Conservation (phyloP, 768 basidiomycete genomes). For the Pluteus cervinus region DNA sequence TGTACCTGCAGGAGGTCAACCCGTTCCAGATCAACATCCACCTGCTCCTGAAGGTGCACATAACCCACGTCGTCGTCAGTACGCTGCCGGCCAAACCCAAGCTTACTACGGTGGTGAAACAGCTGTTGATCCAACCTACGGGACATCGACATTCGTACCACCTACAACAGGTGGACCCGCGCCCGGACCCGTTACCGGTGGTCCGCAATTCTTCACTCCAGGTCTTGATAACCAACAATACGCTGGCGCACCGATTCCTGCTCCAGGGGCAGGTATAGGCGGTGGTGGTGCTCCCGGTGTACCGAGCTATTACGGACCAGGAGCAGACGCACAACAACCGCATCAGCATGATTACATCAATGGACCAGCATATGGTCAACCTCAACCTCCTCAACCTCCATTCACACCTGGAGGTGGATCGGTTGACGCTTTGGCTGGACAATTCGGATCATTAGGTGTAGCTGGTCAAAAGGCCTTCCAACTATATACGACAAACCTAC, state of each 20-base stretch:
- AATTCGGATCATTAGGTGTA: constrained; percentile 88
- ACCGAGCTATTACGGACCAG: constrained; percentile 33
- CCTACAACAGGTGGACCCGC: too few relatives aligned
- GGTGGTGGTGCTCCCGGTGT: constrained; percentile 27
- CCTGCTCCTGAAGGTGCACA: constrained; percentile 37
- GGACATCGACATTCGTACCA: too few relatives aligned
- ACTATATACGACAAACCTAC: constrained; percentile 84
- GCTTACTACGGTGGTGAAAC: constrained; percentile 66
- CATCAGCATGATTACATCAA: constrained; percentile 45
- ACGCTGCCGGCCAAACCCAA: constrained; percentile 91
- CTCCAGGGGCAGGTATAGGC: too few relatives aligned
- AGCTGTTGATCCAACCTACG: constrained; percentile 39
- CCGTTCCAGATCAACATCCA: constrained; percentile 33
- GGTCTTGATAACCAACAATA: constrained; percentile 76
- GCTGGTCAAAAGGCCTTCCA: constrained; percentile 71
- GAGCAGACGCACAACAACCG: too few relatives aligned
- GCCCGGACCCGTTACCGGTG: constrained; percentile 29
- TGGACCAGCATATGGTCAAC: constrained; percentile 31
- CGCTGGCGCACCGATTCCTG: constrained; percentile 33
- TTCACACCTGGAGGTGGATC: constrained; percentile 39
- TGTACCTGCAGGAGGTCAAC: constrained; percentile 27
- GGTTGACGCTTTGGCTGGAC: constrained; percentile 67
- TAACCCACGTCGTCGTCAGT: constrained; percentile 77
- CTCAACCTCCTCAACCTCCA: too few relatives aligned
- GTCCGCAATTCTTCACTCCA: constrained; percentile 75